Conservation (phyloP, 2,329 filamentous ascomycete genomes). For the Aspergillus sp. region DNA sequence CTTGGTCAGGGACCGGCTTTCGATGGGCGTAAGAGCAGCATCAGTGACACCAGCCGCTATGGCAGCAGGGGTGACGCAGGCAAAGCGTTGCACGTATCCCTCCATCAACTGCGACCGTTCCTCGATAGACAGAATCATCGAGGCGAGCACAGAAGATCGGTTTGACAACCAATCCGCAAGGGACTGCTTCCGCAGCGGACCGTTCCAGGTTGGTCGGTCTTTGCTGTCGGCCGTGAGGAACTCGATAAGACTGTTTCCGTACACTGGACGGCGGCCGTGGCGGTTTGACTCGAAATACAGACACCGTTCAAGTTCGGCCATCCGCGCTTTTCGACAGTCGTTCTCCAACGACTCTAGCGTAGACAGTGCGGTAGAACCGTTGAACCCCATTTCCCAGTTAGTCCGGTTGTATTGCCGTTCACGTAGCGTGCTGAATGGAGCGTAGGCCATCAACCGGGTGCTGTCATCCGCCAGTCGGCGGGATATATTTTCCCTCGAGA, state of each 20-base stretch:
- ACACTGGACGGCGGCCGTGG: conserved; percentile 72
- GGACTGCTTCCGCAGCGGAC: conserved; percentile 55
- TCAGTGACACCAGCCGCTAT: conserved; percentile 70
- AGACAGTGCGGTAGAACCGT: conserved; percentile 62
- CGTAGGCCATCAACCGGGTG: conserved; percentile 63
- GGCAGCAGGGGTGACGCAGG: conserved; percentile 83
- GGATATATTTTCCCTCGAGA: conserved; percentile 61
- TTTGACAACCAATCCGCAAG: conserved; percentile 70
- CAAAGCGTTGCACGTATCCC: conserved; percentile 74
- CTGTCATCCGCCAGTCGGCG: conserved; percentile 46
- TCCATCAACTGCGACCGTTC: conserved; percentile 67
- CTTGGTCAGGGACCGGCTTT: conserved; percentile 42
- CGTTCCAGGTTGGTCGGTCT: conserved; percentile 53
- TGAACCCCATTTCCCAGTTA: conserved; percentile 52
- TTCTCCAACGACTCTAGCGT: conserved; percentile 69
- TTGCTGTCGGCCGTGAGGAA: conserved; percentile 60
- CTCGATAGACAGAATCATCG: conserved; percentile 66
- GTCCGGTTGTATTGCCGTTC: conserved; percentile 58
- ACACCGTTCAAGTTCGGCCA: conserved; percentile 72
- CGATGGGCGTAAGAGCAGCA: conserved; percentile 58
- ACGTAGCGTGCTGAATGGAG: conserved; percentile 61
- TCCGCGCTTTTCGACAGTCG: conserved; percentile 59
- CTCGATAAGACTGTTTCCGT: conserved; percentile 71
- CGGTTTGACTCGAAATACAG: conserved; percentile 75
- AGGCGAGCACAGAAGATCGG: conserved; percentile 48